Percentiles rank a stretch among this genome's conserved stretches.
These are phyloP conservation scores for Pulveroboletus sp. DNA, from an alignment of 768 basidiomycete species.

Conservation along the genomic window DNA sequence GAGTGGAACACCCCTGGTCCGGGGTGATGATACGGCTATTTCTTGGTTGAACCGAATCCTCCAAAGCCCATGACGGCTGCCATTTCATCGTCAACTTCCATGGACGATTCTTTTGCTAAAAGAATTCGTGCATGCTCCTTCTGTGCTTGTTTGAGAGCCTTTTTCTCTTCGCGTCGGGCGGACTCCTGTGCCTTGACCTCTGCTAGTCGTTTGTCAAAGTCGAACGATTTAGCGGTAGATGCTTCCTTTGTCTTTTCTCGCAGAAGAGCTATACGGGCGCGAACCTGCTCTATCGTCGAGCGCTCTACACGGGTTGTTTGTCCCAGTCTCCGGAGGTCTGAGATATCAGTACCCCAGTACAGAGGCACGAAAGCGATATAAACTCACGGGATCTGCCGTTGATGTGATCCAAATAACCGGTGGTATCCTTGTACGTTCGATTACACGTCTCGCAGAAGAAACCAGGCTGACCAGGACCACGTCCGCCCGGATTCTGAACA, in stretches of 20 bases:
- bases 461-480: slow-evolving; percentile 88
- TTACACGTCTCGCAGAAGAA: slow-evolving; percentile 93
- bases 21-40: slow-evolving; percentile 39
- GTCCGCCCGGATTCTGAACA: slow-evolving; percentile 77
- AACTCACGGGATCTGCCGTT: slow-evolving; percentile 89
- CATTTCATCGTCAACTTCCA: slow-evolving; percentile 63
- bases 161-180: slow-evolving; percentile 66
- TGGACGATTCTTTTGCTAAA: slow-evolving; percentile 48
- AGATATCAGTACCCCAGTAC: not conserved
- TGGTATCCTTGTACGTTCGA: slow-evolving; percentile 89
- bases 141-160: slow-evolving; percentile 74
- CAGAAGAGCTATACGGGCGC: slow-evolving; percentile 81
- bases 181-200: slow-evolving; percentile 77
- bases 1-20: not conserved
- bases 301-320: slow-evolving; percentile 90
- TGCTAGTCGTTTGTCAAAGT: slow-evolving; percentile 87
- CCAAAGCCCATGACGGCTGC: slow-evolving; percentile 87
- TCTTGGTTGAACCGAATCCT: slow-evolving; percentile 86
- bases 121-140: slow-evolving; percentile 71
- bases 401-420: slow-evolving; percentile 93
- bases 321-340: slow-evolving; percentile 92
- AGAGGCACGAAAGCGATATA: not conserved
- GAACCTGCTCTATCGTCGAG: slow-evolving; percentile 91
- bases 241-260: slow-evolving; percentile 86
- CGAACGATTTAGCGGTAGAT: slow-evolving; percentile 83